Base-by-base conservation (phyloP, 129 eudicot genomes). In the Gnaphalium uliginosum region DNA sequence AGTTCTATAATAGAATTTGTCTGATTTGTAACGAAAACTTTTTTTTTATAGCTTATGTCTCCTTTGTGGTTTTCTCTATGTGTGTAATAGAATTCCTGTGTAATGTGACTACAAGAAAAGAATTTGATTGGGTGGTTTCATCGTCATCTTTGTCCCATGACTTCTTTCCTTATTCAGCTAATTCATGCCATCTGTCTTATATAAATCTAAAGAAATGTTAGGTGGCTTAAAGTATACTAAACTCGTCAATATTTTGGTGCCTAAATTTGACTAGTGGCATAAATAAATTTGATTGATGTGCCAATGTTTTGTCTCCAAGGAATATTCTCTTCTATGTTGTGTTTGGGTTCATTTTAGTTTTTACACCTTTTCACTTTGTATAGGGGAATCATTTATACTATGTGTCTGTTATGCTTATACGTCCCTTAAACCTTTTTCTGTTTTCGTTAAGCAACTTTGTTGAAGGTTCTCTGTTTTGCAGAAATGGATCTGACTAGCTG, bases 401-500 rank as follows among this genome's bases (percentile, higher is more conserved):
- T n/a, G 2, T 18, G 32, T n/a, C 9, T n/a, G 25, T 21, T 57
- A 57, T 57, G 62, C 62, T 57, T 57, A 57, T 21, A n/a, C 4
- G 14, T 57, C 25, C 60, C 27, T 57, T 19, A n/a, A 6, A 1
- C 46, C 21, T 57, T 57, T 29, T 29, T 4, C 14, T 32, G 3
- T 24, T 21, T 37, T 25, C 57, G 0, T 67, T 66, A 57, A n/a
- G 10, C 24, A 30, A 25, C 22, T 18, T 18, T 68, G 25, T 58
- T 41, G 48, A 21, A 68, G 27, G 29, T 76, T 41, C 60, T 60
- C 9, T n/a, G 30, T 26, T 22, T 79, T 79, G 68, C 74, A 79
- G 83, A 37, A 41, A 73, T 73, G 74, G 63, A 66, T 73, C 62
- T 73, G 21, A 66, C 39, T 63, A 64, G 54, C 69, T 63, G 73